These are phyloP conservation scores for Claviceps cyperi DNA, from an alignment of 2,329 filamentous ascomycete species.

Conservation along the genomic window DNA sequence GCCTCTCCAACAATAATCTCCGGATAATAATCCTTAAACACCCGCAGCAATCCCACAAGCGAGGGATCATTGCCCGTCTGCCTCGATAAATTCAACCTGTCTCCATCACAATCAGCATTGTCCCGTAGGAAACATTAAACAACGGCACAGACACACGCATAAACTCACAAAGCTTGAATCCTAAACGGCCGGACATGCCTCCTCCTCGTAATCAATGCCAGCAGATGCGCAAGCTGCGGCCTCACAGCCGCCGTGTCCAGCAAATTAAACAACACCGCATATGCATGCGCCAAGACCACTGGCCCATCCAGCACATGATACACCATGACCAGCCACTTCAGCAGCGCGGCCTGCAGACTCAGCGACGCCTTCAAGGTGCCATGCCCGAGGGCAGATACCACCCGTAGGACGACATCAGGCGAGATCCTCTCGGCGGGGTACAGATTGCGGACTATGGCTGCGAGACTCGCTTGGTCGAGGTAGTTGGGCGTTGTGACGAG, in stretches of 20 bases:
- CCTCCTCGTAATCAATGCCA: slow-evolving; percentile 65
- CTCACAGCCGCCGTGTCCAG: slow-evolving; percentile 67
- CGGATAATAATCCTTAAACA: slow-evolving; percentile 86
- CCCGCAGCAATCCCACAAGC: slow-evolving; percentile 57
- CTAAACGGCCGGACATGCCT: slow-evolving; percentile 74
- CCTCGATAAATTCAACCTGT: slow-evolving; percentile 40
- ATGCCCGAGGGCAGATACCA: slow-evolving; percentile 63
- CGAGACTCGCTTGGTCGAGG: slow-evolving; percentile 63
- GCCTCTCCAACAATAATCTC: slow-evolving; percentile 69
- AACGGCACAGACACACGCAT: background rate
- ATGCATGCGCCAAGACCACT: slow-evolving; percentile 50
- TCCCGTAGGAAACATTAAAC: too few species aligned
- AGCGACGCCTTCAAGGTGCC: slow-evolving; percentile 61
- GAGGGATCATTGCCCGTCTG: slow-evolving; percentile 58
- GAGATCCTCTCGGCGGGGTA: slow-evolving; percentile 58
- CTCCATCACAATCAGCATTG: background rate
- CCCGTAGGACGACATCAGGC: slow-evolving; percentile 43
- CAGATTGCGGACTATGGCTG: slow-evolving; percentile 54
- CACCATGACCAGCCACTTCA: slow-evolving; percentile 68
- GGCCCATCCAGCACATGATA: slow-evolving; percentile 56
- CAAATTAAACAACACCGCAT: slow-evolving; percentile 65
- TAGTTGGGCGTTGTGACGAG: slow-evolving; percentile 51
- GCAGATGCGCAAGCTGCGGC: slow-evolving; percentile 55
- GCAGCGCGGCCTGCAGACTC: slow-evolving; percentile 51
- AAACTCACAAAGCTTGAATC: slow-evolving; percentile 56